Percentiles rank a stretch among this genome's conserved stretches.
Evolutionary conservation across 495 filamentous ascomycete species (phyloP).

Genomic region (Lasiosphaeriaceae sp.): DNA sequence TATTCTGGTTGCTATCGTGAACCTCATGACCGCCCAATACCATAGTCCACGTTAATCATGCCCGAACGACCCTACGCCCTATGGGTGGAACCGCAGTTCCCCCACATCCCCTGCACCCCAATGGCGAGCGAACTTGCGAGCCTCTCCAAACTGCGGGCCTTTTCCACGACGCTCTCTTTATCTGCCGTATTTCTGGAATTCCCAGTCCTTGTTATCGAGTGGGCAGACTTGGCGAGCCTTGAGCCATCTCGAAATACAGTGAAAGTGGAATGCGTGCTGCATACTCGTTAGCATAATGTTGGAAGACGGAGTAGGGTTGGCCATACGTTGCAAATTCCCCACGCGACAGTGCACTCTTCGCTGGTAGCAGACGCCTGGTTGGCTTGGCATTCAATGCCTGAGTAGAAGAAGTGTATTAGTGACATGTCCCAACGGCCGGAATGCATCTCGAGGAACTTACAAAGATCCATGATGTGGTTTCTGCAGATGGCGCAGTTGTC

Average conservation of each 20-base stretch:
- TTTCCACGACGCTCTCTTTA: slow-evolving; percentile 20
- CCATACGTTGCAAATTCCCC: slow-evolving; percentile 97
- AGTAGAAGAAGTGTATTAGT: slow-evolving; percentile 4
- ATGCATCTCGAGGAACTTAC: slow-evolving; percentile 44
- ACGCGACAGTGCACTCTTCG: slow-evolving; percentile 97
- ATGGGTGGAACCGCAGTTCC: too few species aligned
- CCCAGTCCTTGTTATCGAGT: slow-evolving; percentile 97
- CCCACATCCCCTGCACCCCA: too few species aligned
- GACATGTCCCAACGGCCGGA: neutral
- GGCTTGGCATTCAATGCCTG: slow-evolving; percentile 98
- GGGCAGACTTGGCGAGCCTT: slow-evolving; percentile 99
- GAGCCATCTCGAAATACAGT: slow-evolving; percentile 98
- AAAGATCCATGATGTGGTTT: slow-evolving; percentile 99
- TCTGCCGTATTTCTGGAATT: slow-evolving; percentile 96
- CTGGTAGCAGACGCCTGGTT: slow-evolving; percentile 97
- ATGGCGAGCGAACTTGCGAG: too few species aligned
- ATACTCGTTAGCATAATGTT: slow-evolving; percentile 15
- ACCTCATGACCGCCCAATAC: too few species aligned
- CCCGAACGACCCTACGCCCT: too few species aligned
- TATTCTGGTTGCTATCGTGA: too few species aligned
- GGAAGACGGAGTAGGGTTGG: neutral
- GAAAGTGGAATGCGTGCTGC: slow-evolving; percentile 99
- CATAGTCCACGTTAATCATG: too few species aligned
- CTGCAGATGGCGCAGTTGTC: slow-evolving; percentile 99
- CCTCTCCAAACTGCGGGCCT: too few species aligned